Percentiles rank a stretch among this genome's conserved stretches.
phyloP scores from a whole-genome alignment of 257 asterid genomes.

The Henckelia pumila region DNA sequence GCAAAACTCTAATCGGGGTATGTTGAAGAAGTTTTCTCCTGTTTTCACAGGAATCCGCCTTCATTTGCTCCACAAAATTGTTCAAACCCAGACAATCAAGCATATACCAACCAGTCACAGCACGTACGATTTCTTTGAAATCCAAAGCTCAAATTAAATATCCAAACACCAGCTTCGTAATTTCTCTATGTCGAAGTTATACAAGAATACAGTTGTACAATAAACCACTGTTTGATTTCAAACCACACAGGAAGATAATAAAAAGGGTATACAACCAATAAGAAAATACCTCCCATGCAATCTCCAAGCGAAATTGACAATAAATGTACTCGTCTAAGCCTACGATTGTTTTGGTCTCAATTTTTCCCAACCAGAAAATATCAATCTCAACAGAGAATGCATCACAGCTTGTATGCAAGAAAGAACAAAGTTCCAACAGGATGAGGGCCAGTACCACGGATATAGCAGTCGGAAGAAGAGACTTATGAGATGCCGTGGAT shows the following conservation, averaged over 20 bases:
- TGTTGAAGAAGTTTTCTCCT: too few relatives aligned
- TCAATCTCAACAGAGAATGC: constrained; percentile 42
- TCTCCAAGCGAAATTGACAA: neutral
- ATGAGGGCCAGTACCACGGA: constrained; percentile 99
- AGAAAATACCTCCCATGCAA: neutral
- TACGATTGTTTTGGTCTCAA: constrained; percentile 35
- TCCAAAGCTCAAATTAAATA: neutral
- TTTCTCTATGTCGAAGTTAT: neutral
- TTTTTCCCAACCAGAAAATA: constrained; percentile 56
- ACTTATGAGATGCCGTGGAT: constrained; percentile 80
- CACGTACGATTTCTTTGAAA: neutral
- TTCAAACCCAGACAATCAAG: neutral
- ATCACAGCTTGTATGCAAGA: constrained; percentile 57
- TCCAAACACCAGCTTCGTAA: neutral
- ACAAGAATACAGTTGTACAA: neutral
- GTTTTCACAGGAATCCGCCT: too few relatives aligned
- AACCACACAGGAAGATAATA: neutral
- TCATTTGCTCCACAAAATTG: neutral
- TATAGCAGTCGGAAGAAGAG: constrained; percentile 69
- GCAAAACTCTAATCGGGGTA: too few relatives aligned
- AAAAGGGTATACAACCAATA: neutral
- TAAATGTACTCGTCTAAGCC: constrained; percentile 5
- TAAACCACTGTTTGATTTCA: neutral
- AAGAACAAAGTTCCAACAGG: constrained; percentile 77
- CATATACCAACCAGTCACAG: too few relatives aligned